These are phyloP conservation scores for Trichoderma pleuroti DNA, from an alignment of 2,329 filamentous ascomycete genomes.

Conservation along the genomic window DNA sequence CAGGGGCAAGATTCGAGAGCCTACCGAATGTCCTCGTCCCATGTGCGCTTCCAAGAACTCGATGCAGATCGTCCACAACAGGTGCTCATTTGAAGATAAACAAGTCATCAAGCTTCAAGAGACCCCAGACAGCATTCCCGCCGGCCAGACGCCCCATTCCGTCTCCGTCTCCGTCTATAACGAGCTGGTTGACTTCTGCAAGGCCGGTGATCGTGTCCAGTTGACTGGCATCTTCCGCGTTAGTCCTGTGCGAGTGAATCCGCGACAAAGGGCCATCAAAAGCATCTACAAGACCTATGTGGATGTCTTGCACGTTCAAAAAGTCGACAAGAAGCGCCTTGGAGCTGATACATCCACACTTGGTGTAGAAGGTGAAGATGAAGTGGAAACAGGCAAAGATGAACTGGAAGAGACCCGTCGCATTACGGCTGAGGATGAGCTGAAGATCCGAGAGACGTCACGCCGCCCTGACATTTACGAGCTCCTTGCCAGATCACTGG, in stretches of 20 bases:
- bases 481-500: conserved; percentile 81
- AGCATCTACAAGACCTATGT: conserved; percentile 98
- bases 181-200: conserved; percentile 95
- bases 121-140: conserved; percentile 89
- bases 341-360: conserved; percentile 88
- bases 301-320: conserved; percentile 92
- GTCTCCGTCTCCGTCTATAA: conserved; percentile 96
- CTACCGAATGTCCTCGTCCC: conserved; percentile 79
- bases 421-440: conserved; percentile 80
- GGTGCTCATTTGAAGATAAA: conserved; percentile 92
- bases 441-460: conserved; percentile 79
- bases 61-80: conserved; percentile 97
- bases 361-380: conserved; percentile 72
- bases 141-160: conserved; percentile 95
- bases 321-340: conserved; percentile 91
- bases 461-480: conserved; percentile 87
- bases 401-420: conserved; percentile 80
- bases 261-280: conserved; percentile 87
- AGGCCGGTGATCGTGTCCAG: conserved; percentile 92
- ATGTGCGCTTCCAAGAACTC: conserved; percentile 85
- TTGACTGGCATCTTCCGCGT: conserved; percentile 97
- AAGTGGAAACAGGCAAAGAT: conserved; percentile 61
- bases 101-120: conserved; percentile 99
- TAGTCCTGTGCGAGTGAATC: conserved; percentile 90
- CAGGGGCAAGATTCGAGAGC: conserved; percentile 92